phyloP scores from a whole-genome alignment of 176 grass and related monocot genomes.

The Otatea glauca region DNA sequence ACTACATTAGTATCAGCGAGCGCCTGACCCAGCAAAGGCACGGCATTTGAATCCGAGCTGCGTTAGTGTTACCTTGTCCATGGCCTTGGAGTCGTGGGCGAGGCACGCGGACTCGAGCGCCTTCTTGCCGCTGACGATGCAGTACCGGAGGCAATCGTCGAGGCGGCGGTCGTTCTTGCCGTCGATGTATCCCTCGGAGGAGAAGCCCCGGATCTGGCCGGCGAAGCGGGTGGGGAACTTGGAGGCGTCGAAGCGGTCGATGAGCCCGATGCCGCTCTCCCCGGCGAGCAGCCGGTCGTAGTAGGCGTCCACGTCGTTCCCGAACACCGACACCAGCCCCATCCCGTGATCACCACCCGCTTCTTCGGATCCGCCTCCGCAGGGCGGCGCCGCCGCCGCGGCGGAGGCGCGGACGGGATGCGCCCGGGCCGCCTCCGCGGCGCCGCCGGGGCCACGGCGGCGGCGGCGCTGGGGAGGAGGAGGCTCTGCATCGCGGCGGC shows the following conservation, averaged over 20 bases:
- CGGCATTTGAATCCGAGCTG: slow-evolving; percentile 11
- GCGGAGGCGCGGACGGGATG: slow-evolving; percentile 45
- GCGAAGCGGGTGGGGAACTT: slow-evolving; percentile 90
- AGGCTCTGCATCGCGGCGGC: slow-evolving; percentile 64
- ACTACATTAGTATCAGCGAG: not conserved
- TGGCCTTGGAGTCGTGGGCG: slow-evolving; percentile 49
- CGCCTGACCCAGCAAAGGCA: not conserved
- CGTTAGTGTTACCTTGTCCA: slow-evolving; percentile 54
- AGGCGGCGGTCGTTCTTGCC: slow-evolving; percentile 75
- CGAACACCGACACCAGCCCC: slow-evolving; percentile 90
- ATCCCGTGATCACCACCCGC: slow-evolving; percentile 87
- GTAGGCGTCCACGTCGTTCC: slow-evolving; percentile 79
- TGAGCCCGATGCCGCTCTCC: slow-evolving; percentile 74
- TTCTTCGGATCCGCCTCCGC: slow-evolving; percentile 92
- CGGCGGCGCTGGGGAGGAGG: slow-evolving; percentile 51
- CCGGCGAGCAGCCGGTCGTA: slow-evolving; percentile 87
- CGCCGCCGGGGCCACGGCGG: slow-evolving; percentile 8
- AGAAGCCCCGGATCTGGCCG: slow-evolving; percentile 84
- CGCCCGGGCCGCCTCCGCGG: not conserved
- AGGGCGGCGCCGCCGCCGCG: slow-evolving; percentile 26
- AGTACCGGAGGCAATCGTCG: slow-evolving; percentile 88
- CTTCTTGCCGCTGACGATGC: slow-evolving; percentile 96
- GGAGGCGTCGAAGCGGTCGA: slow-evolving; percentile 88
- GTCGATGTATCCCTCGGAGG: slow-evolving; percentile 91
- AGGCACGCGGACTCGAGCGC: slow-evolving; percentile 65